Evolutionary conservation across 1,139 yeast species (phyloP).

Genomic region (Sugiyamaella xylanicola): DNA sequence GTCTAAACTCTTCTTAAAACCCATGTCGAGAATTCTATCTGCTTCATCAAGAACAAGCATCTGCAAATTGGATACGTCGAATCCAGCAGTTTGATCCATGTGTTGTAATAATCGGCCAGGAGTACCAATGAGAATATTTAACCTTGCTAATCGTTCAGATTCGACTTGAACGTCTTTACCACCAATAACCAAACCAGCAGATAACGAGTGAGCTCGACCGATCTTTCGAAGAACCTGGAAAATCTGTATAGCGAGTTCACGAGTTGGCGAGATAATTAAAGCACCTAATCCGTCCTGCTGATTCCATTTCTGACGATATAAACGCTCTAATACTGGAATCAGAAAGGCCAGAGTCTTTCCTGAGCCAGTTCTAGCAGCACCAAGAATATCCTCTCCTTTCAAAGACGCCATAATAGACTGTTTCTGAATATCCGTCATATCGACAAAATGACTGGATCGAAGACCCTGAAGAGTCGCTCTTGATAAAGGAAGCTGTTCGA

Average conservation of each 20-base stretch:
- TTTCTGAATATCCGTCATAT: conserved; percentile 83
- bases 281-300: conserved; percentile 94
- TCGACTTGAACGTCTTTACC: conserved; percentile 92
- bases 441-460: conserved; percentile 63
- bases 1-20: conserved; percentile 86
- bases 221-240: conserved; percentile 86
- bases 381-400: conserved; percentile 81
- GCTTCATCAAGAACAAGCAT: conserved; percentile 92
- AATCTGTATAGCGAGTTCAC: conserved; percentile 92
- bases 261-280: conserved; percentile 84
- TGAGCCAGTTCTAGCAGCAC: conserved; percentile 95
- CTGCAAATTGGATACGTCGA: conserved; percentile 79
- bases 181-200: conserved; percentile 96
- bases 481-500: conserved; percentile 72
- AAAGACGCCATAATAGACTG: conserved; percentile 76
- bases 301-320: conserved; percentile 76
- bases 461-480: conserved; percentile 68
- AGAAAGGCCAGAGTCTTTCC: conserved; percentile 94
- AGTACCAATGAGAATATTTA: conserved; percentile 90
- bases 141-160: conserved; percentile 76
- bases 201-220: conserved; percentile 76
- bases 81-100: conserved; percentile 88
- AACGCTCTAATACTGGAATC: conserved; percentile 76
- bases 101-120: conserved; percentile 96
- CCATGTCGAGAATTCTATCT: conserved; percentile 95